phyloP scores from a whole-genome alignment of 2,329 filamentous ascomycete genomes.

The Myriosclerotinia scirpicola region DNA sequence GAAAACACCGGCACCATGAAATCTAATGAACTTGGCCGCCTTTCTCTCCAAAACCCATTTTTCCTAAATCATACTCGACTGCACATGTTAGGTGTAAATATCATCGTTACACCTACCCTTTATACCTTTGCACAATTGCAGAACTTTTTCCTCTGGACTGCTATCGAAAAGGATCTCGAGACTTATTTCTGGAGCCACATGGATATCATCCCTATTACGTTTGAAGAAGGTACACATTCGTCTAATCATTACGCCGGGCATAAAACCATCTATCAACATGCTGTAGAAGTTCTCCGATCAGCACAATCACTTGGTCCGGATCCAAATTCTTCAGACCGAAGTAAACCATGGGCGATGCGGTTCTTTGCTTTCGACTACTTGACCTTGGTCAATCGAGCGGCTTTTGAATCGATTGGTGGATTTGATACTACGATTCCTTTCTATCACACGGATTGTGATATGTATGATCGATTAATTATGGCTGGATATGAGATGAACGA shows the following conservation, averaged over 20 bases:
- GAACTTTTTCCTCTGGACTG: slow-evolving; percentile 52
- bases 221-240: not conserved
- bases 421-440: slow-evolving; percentile 61
- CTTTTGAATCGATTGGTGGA: slow-evolving; percentile 49
- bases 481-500: slow-evolving; percentile 44
- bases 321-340: slow-evolving; percentile 18
- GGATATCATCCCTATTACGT: slow-evolving; percentile 50
- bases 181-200: slow-evolving; percentile 57
- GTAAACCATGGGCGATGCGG: slow-evolving; percentile 48
- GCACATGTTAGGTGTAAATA: slow-evolving; percentile 50
- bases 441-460: slow-evolving; percentile 59
- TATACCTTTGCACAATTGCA: slow-evolving; percentile 56
- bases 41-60: slow-evolving; percentile 55
- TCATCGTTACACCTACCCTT: slow-evolving; percentile 52
- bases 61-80: slow-evolving; percentile 54
- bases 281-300: slow-evolving; percentile 15
- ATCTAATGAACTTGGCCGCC: slow-evolving; percentile 48
- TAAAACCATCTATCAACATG: slow-evolving; percentile 21
- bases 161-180: slow-evolving; percentile 46
- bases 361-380: slow-evolving; percentile 61
- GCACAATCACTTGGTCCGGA: slow-evolving; percentile 17
- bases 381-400: slow-evolving; percentile 54
- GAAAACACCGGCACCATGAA: slow-evolving; percentile 60
- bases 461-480: slow-evolving; percentile 52
- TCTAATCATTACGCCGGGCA: slow-evolving; percentile 1